Evolutionary conservation across 371 early-diverging fungal genomes (phyloP), one percentile per base, ranked within the genome.

Genomic region (Mucor indicus): DNA sequence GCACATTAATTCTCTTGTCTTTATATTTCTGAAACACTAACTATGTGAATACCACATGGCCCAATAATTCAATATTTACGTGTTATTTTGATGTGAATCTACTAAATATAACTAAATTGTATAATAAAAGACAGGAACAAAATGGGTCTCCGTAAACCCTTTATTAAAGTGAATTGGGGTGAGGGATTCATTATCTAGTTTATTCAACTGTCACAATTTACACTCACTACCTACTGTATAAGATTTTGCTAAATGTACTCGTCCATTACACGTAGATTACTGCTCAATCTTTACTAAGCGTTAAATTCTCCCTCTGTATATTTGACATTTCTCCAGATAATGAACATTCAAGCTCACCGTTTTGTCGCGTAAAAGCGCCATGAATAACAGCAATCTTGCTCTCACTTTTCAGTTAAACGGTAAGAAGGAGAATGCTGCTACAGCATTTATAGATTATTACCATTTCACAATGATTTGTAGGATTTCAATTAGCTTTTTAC

Each of bases 341-440:
- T n/a, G n/a, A n/a, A n/a, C n/a, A n/a, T n/a, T n/a, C n/a, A 63
- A 44, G 53, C 57, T 56, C 10, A 50, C 53, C 36, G 27, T 54
- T 41, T 62, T 62, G 54, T 50, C 54, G 43, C 31, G 48, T 41
- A 54, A 54, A 41, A 47, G 50, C 37, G 38, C 38, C 52, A 21
- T 43, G 31, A 51, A 55, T 22, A 39, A 50, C 44, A 44, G 23
- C 29, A 48, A 52, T 27, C 48, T 48, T 21, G 49, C 44, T 51
- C 52, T 55, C 51, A 55, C 51, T 27, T 48, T 48, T 39, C 47
- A 47, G 30, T 39, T 32, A 4, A 53, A 43, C 24, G 46, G 46
- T 53, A 45, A 53, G 53, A 31, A 53, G 38, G 40, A 53, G 39
- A 44, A 53, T 11, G 43, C 48, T 36, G 19, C 38, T 54, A 40